phyloP scores from a whole-genome alignment of 2,329 filamentous ascomycete genomes.

The Davidsoniella australis region DNA sequence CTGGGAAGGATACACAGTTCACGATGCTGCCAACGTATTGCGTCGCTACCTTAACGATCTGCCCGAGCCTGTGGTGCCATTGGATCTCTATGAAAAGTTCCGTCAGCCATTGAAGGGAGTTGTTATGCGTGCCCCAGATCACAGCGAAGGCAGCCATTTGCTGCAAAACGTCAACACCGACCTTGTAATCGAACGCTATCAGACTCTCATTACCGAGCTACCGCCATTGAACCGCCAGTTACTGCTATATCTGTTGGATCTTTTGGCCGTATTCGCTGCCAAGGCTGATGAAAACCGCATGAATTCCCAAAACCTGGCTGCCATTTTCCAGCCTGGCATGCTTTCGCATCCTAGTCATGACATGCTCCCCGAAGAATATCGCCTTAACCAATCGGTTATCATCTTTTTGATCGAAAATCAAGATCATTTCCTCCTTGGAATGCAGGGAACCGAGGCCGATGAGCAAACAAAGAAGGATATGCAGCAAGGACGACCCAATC shows the following conservation, averaged over 20 bases:
- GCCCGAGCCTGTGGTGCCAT: slow-evolving; percentile 87
- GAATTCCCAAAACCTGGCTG: slow-evolving; percentile 84
- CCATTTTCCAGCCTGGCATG: slow-evolving; percentile 95
- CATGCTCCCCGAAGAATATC: slow-evolving; percentile 89
- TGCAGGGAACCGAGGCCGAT: slow-evolving; percentile 97
- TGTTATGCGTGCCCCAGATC: slow-evolving; percentile 56
- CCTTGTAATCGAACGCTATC: slow-evolving; percentile 66
- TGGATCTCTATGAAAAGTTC: slow-evolving; percentile 85
- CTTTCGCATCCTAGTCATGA: slow-evolving; percentile 86
- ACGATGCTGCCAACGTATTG: slow-evolving; percentile 93
- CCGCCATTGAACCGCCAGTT: slow-evolving; percentile 87
- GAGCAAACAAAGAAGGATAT: slow-evolving; percentile 52
- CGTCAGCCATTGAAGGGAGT: slow-evolving; percentile 59
- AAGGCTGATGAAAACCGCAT: slow-evolving; percentile 96
- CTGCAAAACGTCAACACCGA: slow-evolving; percentile 46
- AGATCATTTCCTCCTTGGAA: slow-evolving; percentile 93
- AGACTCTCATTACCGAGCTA: slow-evolving; percentile 78
- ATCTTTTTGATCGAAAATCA: slow-evolving; percentile 98
- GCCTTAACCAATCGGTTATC: slow-evolving; percentile 86
- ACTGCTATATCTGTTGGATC: slow-evolving; percentile 84
- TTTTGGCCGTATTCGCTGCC: slow-evolving; percentile 90
- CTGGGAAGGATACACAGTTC: slow-evolving; percentile 95
- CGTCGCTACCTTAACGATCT: slow-evolving; percentile 91
- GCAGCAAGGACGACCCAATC: slow-evolving; percentile 47
- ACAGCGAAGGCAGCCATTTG: slow-evolving; percentile 51